Base-by-base conservation (phyloP, 257 asterid genomes). In the Buddleja alternifolia region DNA sequence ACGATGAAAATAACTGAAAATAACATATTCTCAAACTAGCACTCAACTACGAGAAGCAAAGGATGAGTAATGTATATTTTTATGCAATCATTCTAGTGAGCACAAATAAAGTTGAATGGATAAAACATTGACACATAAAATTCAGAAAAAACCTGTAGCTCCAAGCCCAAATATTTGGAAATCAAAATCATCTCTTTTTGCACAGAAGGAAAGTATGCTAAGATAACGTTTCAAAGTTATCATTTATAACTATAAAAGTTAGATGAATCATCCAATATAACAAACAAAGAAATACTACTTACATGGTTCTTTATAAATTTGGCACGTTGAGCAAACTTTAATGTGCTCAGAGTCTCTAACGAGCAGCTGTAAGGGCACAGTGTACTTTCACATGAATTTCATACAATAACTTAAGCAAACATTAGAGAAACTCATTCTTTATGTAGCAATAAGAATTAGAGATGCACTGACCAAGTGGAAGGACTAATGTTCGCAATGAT, bases 401-500 rank as follows among this genome's bases (percentile, higher is more conserved):
- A 65, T 59, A 40, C 20, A 50, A 25, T 60, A 66, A 60, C 36
- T n/a, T 29, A 29, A 29, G 34, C 34, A 29, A 29, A 29, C 34
- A 29, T 29, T 29, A 29, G 34, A 29, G 5, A 29, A 29, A 29
- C 34, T 29, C 34, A 29, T 29, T 29, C 3, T 29, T 5, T 29
- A 29, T 29, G 34, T 29, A 5, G 34, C 34, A 5, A 29, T 29
- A 29, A 29, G 2, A 29, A 29, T 29, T 29, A 39, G 60, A 63
- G 69, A 48, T 63, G 34, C 32, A 74, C 85, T 71, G 36, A 91
- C 97, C 95, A 45, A 77, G 58, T 83, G 67, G 99, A 87, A 36
- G 99, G 99, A 75, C 96, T 94, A 46, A 94, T 85, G 73, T 94
- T 94, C 48, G 99, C 99, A 23, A 94, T 89, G 67, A 94, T 94